Percentiles rank a stretch among this genome's conserved stretches.
These are phyloP conservation scores for Colletotrichum sp. DNA, from an alignment of 2,329 filamentous ascomycete species.

Conservation along the genomic window DNA sequence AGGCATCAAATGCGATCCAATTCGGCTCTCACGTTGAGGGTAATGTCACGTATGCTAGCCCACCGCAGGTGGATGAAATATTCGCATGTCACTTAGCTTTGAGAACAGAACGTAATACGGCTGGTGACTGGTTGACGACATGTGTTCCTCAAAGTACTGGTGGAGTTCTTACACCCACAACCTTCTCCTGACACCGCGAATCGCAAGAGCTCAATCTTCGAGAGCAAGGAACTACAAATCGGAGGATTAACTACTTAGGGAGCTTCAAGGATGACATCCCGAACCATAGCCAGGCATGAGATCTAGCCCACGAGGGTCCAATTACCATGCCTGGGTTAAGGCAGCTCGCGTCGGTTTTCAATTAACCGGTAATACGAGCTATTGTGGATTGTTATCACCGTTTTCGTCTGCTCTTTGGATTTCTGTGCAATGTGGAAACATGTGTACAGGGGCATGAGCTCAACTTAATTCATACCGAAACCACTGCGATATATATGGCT, in stretches of 20 bases:
- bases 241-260: neutral
- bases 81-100: no score
- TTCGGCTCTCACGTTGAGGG: fast-evolving
- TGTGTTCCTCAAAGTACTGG: neutral
- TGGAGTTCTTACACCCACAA: neutral
- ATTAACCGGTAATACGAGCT: neutral
- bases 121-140: neutral
- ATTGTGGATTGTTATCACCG: neutral
- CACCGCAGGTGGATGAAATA: neutral
- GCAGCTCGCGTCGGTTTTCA: neutral
- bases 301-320: fast-evolving
- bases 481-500: neutral
- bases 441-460: neutral
- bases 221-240: neutral
- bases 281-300: neutral
- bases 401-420: fast-evolving
- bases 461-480: neutral
- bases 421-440: neutral
- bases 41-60: neutral
- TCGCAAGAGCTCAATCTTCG: neutral
- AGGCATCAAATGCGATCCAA: neutral
- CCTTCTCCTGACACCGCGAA: neutral
- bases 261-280: neutral
- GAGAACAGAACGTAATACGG: neutral
- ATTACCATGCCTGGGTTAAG: neutral